Evolutionary conservation across 805 yeast species (phyloP).

Genomic region (Cyberlindnera veronae): DNA sequence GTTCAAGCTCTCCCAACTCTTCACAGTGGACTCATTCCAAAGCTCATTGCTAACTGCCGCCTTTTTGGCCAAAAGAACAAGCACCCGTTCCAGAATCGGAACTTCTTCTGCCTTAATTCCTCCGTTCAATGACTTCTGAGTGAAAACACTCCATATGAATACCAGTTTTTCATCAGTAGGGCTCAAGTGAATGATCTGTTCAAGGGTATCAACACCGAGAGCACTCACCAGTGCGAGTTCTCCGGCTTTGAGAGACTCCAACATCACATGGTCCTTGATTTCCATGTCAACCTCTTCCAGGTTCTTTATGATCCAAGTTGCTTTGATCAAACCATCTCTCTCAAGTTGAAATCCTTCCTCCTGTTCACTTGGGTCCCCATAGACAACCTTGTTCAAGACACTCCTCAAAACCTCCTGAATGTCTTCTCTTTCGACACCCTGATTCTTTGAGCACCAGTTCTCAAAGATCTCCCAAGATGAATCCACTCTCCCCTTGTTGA

Average conservation of each 20-base stretch:
- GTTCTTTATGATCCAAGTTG: conserved; percentile 24
- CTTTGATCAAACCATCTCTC: conserved; percentile 22
- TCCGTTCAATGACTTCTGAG: background rate
- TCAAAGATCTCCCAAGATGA: conserved; percentile 46
- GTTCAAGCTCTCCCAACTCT: conserved; percentile 3
- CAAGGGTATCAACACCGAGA: conserved; percentile 14
- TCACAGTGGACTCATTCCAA: conserved; percentile 5
- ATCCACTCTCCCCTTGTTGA: conserved; percentile 52
- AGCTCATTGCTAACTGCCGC: conserved; percentile 2
- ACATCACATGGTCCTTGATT: conserved; percentile 15
- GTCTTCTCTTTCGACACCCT: conserved; percentile 9
- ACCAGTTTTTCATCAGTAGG: conserved; percentile 10
- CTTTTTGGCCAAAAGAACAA: conserved; percentile 5
- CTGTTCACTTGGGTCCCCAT: conserved; percentile 36
- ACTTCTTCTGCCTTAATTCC: conserved; percentile 1
- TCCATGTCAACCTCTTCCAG: conserved; percentile 15
- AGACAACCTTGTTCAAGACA: conserved; percentile 35
- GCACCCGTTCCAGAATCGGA: conserved; percentile 2
- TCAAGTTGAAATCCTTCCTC: conserved; percentile 30
- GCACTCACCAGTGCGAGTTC: conserved; percentile 10
- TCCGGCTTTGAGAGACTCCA: conserved; percentile 6
- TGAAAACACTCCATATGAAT: conserved; percentile 9
- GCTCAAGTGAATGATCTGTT: conserved; percentile 6
- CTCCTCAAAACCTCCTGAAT: conserved; percentile 27
- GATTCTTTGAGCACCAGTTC: conserved; percentile 20